Base-by-base conservation (phyloP, 73 alveolate species). In the Paramecium bursaria region DNA sequence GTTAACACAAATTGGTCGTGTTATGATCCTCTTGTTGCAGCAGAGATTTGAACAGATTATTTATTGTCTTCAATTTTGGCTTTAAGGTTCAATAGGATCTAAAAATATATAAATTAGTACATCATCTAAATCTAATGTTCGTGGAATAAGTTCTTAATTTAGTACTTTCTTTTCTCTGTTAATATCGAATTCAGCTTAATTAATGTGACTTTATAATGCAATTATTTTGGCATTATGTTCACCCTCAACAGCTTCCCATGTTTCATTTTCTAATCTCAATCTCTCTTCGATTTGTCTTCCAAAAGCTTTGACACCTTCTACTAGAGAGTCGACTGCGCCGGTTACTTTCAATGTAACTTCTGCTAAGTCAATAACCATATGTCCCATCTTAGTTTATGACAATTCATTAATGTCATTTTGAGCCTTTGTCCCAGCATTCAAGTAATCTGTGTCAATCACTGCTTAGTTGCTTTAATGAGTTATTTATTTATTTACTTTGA, bases 301-400 rank as follows among this genome's bases (percentile, higher is more conserved):
- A 54, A 54, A 54, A 25, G 75, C 75, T 54, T 54, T 67, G 0
- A 67, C 55, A 2, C 82, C 82, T 35, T 67, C 82, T 17, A 11
- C 50, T 17, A 67, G 57, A 19, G 82, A 67, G 14, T 67, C 82
- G 26, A 67, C 47, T 0, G 82, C 82, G 15, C 57, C 55, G 1
- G 82, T 67, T 1, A 67, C 82, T 67, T 55, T 67, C 57, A 67
- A 21, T 33, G 82, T 35, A 17, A 67, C 53, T 39, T 67, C 82
- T 1, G 82, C 82, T n/a, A 35, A 67, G 44, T 67, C 82, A 7
- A 67, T 6, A 0, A 67, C 82, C 44, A 67, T 35, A 67, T 67
- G 82, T 67, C 82, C 82, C 26, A 67, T 42, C 46, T 67, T 67
- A 31, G 82, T 39, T 67, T 53, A 10, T 42, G 53, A 14, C 27